Evolutionary conservation across 2,329 filamentous ascomycete genomes (phyloP).

Genomic region (Alternaria solani): DNA sequence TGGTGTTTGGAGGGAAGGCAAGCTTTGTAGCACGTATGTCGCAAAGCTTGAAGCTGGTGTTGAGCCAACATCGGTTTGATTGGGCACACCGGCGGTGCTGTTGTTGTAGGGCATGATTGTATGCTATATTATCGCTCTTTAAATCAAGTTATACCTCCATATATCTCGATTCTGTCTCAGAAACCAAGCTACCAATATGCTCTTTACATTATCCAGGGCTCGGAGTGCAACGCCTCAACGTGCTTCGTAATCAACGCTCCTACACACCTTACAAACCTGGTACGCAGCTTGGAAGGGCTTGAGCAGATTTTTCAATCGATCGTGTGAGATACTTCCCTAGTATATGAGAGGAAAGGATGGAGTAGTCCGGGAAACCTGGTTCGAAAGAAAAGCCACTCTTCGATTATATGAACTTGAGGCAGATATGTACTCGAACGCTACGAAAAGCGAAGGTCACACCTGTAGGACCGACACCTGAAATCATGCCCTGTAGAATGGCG

Average conservation of each 20-base stretch:
- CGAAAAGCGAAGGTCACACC: slow-evolving; percentile 24
- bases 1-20: slow-evolving; percentile 56
- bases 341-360: slow-evolving; percentile 39
- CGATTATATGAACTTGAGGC: slow-evolving; percentile 52
- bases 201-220: slow-evolving; percentile 10
- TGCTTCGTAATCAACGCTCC: neutral
- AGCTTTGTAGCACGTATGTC: slow-evolving; percentile 36
- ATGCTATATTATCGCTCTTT: neutral
- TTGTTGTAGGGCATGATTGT: neutral
- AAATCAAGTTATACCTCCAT: neutral
- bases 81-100: neutral
- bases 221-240: slow-evolving; percentile 49
- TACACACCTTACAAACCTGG: slow-evolving; percentile 59
- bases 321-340: slow-evolving; percentile 47
- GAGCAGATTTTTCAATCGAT: slow-evolving; percentile 60
- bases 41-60: slow-evolving; percentile 19
- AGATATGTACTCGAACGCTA: slow-evolving; percentile 64
- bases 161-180: neutral
- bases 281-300: slow-evolving; percentile 60
- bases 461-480: slow-evolving; percentile 23
- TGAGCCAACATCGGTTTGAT: neutral
- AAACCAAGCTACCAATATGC: neutral
- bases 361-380: slow-evolving; percentile 27
- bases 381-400: slow-evolving; percentile 13
- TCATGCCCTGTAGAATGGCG: slow-evolving; percentile 11